phyloP scores from a whole-genome alignment of 495 filamentous ascomycete species.

The Podospora bellae-mahoneyi region DNA sequence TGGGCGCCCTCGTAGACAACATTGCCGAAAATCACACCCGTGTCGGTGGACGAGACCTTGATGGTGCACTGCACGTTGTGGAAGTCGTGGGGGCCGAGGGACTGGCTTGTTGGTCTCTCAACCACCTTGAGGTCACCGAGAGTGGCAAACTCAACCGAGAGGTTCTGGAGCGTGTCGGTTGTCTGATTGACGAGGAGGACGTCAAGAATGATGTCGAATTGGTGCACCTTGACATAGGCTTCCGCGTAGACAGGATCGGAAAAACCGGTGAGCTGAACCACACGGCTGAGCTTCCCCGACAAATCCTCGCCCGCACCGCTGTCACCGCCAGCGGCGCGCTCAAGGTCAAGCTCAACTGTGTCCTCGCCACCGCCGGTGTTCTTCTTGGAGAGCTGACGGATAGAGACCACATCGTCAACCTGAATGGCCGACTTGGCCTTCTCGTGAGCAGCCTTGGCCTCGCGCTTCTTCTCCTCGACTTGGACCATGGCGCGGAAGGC shows the following conservation, averaged over 20 bases:
- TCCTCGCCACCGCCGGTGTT: constrained; percentile 78
- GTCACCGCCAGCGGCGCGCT: constrained; percentile 91
- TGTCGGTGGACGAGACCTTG: constrained; percentile 98
- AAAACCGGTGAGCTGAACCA: constrained; percentile 97
- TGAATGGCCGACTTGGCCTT: constrained; percentile 93
- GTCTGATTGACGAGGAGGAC: constrained; percentile 98
- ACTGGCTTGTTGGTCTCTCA: constrained; percentile 92
- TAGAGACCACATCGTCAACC: constrained; percentile 89
- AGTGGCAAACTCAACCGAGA: constrained; percentile 96
- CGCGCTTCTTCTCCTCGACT: constrained; percentile 94
- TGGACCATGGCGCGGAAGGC: constrained; percentile 99
- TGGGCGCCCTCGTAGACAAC: constrained; percentile 96
- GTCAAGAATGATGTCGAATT: constrained; percentile 98
- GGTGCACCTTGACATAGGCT: constrained; percentile 97
- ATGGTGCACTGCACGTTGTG: constrained; percentile 98
- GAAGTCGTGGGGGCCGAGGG: constrained; percentile 92
- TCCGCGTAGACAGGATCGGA: constrained; percentile 98
- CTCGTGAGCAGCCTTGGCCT: constrained; percentile 82
- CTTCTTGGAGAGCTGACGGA: constrained; percentile 92
- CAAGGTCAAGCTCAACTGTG: constrained; percentile 83
- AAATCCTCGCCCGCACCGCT: constrained; percentile 71
- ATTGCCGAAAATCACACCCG: constrained; percentile 98
- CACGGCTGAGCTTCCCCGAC: constrained; percentile 87
- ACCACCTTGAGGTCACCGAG: constrained; percentile 98
- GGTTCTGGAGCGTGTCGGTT: constrained; percentile 91